Evolutionary conservation across 2,329 filamentous ascomycete genomes (phyloP).

Genomic region (Penicillium sp.): DNA sequence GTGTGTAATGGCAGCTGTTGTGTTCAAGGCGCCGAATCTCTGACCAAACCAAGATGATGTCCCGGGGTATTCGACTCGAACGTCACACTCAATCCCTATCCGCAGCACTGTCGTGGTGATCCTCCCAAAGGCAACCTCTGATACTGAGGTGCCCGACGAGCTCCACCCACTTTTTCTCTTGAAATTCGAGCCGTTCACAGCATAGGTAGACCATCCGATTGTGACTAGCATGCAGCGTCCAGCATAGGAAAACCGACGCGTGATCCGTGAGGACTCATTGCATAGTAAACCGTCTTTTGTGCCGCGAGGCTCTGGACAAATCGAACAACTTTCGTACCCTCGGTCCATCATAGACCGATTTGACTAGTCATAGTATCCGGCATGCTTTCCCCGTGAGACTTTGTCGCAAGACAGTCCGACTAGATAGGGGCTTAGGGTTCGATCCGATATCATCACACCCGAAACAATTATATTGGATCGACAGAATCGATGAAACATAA

Average conservation of each 20-base stretch:
- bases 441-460: conserved; percentile 68
- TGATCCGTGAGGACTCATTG: conserved; percentile 37
- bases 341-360: conserved; percentile 30
- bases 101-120: conserved; percentile 18
- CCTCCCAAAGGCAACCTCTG: conserved; percentile 49
- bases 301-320: conserved; percentile 44
- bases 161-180: conserved; percentile 49
- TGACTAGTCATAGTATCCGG: conserved; percentile 62
- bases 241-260: conserved; percentile 53
- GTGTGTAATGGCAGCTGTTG: conserved; percentile 44
- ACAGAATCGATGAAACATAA: conserved; percentile 28
- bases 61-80: conserved; percentile 17
- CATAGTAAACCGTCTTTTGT: conserved; percentile 45
- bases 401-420: conserved; percentile 45
- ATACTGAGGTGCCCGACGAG: conserved; percentile 46
- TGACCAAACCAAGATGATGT: conserved; percentile 16
- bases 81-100: conserved; percentile 10
- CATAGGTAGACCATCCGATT: conserved; percentile 53
- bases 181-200: conserved; percentile 28
- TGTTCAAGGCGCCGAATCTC: conserved; percentile 30
- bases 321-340: conserved; percentile 34
- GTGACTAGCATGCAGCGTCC: conserved; percentile 58
- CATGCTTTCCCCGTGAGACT: conserved; percentile 70
- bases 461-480: conserved; percentile 30
- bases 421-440: conserved; percentile 86